Conservation (phyloP, 1,139 yeast species). For the Yamadazyma kanchanaburiensis region DNA sequence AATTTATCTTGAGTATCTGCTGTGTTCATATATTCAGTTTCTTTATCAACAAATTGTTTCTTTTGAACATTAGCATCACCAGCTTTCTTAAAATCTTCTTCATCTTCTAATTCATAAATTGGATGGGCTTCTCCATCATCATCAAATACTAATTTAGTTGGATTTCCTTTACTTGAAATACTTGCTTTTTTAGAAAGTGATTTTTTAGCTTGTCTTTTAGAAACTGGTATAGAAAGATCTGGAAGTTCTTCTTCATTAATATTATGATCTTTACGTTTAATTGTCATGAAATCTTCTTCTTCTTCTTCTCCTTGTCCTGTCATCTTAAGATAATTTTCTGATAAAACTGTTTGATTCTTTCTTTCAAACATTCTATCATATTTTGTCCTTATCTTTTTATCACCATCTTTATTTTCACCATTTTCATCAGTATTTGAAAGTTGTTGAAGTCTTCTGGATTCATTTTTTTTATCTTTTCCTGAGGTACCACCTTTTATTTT, state of each 20-base stretch:
- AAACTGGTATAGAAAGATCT: conserved; percentile 56
- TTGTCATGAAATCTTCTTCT: conserved; percentile 74
- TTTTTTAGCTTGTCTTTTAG: conserved; percentile 83
- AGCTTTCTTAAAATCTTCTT: conserved; percentile 73
- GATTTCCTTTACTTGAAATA: conserved; percentile 59
- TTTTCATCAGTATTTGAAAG: conserved; percentile 62
- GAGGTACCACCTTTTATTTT: conserved; percentile 55
- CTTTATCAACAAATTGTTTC: conserved; percentile 61
- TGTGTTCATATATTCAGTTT: conserved; percentile 61
- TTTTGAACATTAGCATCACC: conserved; percentile 77
- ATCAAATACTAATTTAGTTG: conserved; percentile 82
- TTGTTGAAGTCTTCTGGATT: conserved; percentile 64
- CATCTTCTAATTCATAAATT: conserved; percentile 85
- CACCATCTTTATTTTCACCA: conserved; percentile 49
- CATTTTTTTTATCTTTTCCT: conserved; percentile 75
- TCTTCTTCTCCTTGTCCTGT: conserved; percentile 38
- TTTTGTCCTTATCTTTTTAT: conserved; percentile 68
- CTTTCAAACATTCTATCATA: conserved; percentile 96
- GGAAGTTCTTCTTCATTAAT: conserved; percentile 66
- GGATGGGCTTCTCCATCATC: conserved; percentile 94
- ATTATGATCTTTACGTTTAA: conserved; percentile 74
- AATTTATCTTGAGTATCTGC: conserved; percentile 78
- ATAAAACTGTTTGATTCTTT: conserved; percentile 85
- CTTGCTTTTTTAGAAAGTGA: conserved; percentile 85
- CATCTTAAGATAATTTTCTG: conserved; percentile 81